Conservation (phyloP, 140 eudicot genomes). For the Flaveria floridana region DNA sequence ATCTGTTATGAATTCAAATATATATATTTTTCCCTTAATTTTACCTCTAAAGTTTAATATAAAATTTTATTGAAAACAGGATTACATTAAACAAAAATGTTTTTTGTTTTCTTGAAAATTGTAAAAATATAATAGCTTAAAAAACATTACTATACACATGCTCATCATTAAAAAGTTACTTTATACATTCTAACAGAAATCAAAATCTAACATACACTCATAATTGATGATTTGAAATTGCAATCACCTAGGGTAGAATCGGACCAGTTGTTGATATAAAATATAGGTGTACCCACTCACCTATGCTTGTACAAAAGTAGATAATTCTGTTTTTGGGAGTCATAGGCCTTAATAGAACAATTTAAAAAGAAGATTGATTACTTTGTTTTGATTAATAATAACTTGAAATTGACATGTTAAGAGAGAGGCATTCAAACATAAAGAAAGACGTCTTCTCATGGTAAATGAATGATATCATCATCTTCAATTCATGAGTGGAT, state of each 20-base stretch:
- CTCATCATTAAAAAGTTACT: too few relatives aligned
- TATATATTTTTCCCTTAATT: too few relatives aligned
- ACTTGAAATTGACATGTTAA: conserved; percentile 12
- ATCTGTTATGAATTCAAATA: too few relatives aligned
- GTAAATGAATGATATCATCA: background rate
- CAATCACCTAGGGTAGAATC: too few relatives aligned
- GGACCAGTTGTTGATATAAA: background rate
- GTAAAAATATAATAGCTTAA: too few relatives aligned
- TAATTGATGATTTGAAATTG: too few relatives aligned
- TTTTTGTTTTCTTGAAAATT: too few relatives aligned
- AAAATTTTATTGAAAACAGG: too few relatives aligned
- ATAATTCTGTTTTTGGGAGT: background rate
- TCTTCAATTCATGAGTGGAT: background rate
- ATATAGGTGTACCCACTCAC: background rate
- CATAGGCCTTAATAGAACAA: background rate
- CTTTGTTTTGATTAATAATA: background rate
- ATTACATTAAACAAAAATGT: too few relatives aligned
- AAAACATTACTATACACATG: too few relatives aligned
- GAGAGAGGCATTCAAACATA: background rate
- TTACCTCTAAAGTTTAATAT: too few relatives aligned
- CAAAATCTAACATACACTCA: background rate
- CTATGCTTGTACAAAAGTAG: background rate
- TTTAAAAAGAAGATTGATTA: background rate
- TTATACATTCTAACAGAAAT: too few relatives aligned
- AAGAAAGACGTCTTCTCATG: background rate